Evolutionary conservation across 2,329 filamentous ascomycete species (phyloP).

Genomic region (Phialophora macrospora): DNA sequence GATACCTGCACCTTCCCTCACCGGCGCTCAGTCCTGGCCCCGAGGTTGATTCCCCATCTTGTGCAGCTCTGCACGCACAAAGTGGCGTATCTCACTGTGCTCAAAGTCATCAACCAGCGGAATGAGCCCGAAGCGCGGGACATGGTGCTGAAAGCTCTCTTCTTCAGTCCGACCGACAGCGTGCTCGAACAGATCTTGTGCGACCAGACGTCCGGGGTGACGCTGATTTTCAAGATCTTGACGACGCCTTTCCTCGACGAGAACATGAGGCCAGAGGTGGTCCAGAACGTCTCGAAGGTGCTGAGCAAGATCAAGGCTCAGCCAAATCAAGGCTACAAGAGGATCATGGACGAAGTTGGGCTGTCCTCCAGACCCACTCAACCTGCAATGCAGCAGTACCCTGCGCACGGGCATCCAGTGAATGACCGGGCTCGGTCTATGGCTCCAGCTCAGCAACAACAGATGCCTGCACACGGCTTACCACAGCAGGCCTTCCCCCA

Average conservation of each 20-base stretch:
- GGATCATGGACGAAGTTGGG: conserved; percentile 97
- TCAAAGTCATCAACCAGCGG: conserved; percentile 98
- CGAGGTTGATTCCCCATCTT: conserved; percentile 86
- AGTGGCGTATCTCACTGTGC: conserved; percentile 92
- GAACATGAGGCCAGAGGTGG: conserved; percentile 80
- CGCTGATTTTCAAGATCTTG: conserved; percentile 96
- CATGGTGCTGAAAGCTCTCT: conserved; percentile 84
- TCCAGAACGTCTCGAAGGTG: conserved; percentile 90
- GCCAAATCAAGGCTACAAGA: conserved; percentile 94
- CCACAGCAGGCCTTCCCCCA: conserved; percentile 46
- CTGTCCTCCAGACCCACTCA: conserved; percentile 62
- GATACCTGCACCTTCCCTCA: conserved; percentile 96
- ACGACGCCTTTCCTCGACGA: conserved; percentile 98
- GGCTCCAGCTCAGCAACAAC: conserved; percentile 51
- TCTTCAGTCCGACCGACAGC: conserved; percentile 87
- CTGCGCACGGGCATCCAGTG: conserved; percentile 45
- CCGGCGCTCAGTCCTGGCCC: conserved; percentile 87
- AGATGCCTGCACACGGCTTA: conserved; percentile 39
- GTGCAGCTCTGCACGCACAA: conserved; percentile 98
- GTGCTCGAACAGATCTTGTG: conserved; percentile 86
- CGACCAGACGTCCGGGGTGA: conserved; percentile 90
- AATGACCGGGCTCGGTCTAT: conserved; percentile 52
- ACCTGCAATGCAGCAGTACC: conserved; percentile 48
- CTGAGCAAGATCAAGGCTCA: conserved; percentile 89
- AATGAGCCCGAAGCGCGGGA: conserved; percentile 91